Evolutionary conservation across 116 monocot genomes (phyloP), one percentile per base, ranked within the genome.

Genomic region (Zostera marina): DNA sequence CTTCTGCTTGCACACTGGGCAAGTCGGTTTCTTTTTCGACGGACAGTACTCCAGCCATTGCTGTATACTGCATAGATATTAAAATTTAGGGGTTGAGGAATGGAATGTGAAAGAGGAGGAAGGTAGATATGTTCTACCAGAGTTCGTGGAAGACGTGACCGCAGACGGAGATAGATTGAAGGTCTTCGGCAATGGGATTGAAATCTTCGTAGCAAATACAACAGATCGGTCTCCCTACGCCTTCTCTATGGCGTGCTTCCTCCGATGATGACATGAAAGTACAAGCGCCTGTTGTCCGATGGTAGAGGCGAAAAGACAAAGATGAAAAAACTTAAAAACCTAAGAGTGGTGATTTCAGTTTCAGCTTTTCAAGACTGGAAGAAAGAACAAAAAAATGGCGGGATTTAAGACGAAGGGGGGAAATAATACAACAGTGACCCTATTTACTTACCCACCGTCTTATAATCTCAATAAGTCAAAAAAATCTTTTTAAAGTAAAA

Each of bases 31-130:
- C 72, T 91, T 91, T 41, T 79, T 90, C 2, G 54, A 52, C 4
- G 79, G 75, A 70, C 91, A 90, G 81, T 91, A 99, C 74, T 99
- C 98, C 59, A 87, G 55, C 91, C 98, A 99, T 68, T 91, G 91
- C 66, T 99, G 87, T 17, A 99, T 72, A 70, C 88, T 93, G 61
- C 44, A 41, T 7, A 63, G n/a, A 42, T 25, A 6, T 32, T 40
- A 25, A 17, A 57, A 48, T 3, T 11, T 19, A 11, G 66, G 39
- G 0, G 10, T 20, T 4, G 59, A 52, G 42, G 38, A 56, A 15
- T 3, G 59, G 16, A 3, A 43, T 38, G 22, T 52, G 56, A 47
- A 11, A 22, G 21, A 52, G 58, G 32, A 54, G 12, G 22, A 8
- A 15, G 4, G 32, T 12, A 38, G 41, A 9, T 9, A n/a, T 1